Base-by-base conservation (phyloP, 2,329 filamentous ascomycete genomes). In the Alternaria triticimaculans region DNA sequence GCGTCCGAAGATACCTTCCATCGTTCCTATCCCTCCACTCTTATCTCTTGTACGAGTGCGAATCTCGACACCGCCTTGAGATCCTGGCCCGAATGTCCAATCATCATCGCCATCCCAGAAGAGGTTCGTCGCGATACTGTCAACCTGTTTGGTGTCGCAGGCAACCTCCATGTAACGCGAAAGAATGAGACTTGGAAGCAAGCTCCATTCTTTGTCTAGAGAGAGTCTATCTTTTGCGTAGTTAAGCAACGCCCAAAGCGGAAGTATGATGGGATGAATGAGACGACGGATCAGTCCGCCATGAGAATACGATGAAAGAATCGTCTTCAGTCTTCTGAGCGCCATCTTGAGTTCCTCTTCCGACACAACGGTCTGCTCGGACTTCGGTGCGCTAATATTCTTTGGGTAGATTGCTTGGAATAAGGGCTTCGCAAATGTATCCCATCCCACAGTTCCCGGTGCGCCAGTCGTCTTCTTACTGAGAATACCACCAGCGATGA, bases 31-130 rank as follows among this genome's bases (percentile, higher is more conserved):
- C 4, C 21, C 79, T 90, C 92, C 80, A 90, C 90, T 79, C 88
- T 96, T 84, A 89, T 96, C 86, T 91, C 96, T 86, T 90, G 94
- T 87, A 87, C 73, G 63, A 62, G 68, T 66, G 23, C 83, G 82
- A 15, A 89, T 83, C 45, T 89, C 84, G 18, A 92, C 81, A 0
- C 82, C 82, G 5, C 84, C 84, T 26, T 85, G 77, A 0, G 76
- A 73, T 0, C 78, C 80, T 1, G 80, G 73, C 3, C 81, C 82
- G 68, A 87, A 92, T 12, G 73, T 76, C 90, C 90, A 92, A 20
- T 73, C 66, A 0, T 69, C 58, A 6, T 77, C 78, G 2, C 89
- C 90, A 55, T 82, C 81, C 71, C 85, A 89, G 4, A 88, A 82
- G 0, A 92, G 73, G 44, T 89, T 84, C 1, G 81, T 77, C 3